Percentiles rank a stretch among this genome's conserved stretches.
phyloP scores from a whole-genome alignment of 2,329 filamentous ascomycete species.

The Botryotinia globosa region DNA sequence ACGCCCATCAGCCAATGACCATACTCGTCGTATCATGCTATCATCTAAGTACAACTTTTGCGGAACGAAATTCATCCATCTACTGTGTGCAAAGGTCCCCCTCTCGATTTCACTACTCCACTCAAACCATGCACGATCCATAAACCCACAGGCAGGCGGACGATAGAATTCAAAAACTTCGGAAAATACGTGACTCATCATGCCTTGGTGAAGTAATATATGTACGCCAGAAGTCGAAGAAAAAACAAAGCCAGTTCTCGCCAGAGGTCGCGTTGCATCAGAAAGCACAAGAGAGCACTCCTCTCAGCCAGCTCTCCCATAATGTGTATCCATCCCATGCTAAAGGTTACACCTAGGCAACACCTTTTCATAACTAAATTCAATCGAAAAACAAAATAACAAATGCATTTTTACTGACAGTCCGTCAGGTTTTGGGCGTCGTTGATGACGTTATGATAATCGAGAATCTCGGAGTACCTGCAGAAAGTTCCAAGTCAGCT shows the following conservation, averaged over 20 bases:
- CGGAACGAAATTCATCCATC: constrained; percentile 13
- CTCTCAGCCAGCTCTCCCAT: constrained; percentile 16
- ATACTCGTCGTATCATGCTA: constrained; percentile 7
- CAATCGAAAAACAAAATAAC: constrained; percentile 11
- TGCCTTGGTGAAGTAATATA: constrained; percentile 11
- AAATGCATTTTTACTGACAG: constrained; percentile 22
- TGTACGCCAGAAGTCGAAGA: constrained; percentile 19
- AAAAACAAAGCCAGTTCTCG: constrained; percentile 10
- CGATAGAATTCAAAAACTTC: background rate
- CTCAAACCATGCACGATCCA: constrained; percentile 6
- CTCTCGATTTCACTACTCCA: background rate
- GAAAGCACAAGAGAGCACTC: constrained; percentile 16
- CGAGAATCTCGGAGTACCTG: constrained; percentile 98
- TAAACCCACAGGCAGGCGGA: background rate
- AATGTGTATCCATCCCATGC: constrained; percentile 21
- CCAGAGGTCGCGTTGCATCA: constrained; percentile 16
- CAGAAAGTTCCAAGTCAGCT: constrained; percentile 37
- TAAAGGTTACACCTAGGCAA: constrained; percentile 10
- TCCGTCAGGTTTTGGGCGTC: constrained; percentile 30
- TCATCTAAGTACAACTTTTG: constrained; percentile 19
- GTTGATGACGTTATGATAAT: constrained; percentile 93
- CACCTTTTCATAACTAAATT: constrained; percentile 10
- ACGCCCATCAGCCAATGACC: constrained; percentile 10
- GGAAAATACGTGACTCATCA: constrained; percentile 4
- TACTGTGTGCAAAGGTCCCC: constrained; percentile 4